Base-by-base conservation (phyloP, 1,139 yeast species). In the Kluyveromyces marxianus region DNA sequence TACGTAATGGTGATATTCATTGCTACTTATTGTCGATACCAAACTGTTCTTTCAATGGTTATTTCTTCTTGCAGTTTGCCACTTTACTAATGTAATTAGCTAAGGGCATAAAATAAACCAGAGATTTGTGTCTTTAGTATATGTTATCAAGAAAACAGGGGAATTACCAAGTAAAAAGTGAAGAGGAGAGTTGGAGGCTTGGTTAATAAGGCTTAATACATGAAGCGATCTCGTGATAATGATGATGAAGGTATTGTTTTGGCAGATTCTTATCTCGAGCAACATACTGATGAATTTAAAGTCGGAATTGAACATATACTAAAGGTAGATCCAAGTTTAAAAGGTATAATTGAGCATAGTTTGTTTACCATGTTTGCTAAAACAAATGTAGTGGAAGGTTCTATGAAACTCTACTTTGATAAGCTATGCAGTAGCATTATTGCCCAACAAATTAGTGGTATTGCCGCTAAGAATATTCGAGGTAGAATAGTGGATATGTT, bases 401-500 rank as follows among this genome's bases (percentile, higher is more conserved):
- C 53, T 8, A 48, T 59, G n/a, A 57, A 71, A 50, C 54, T 57
- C 52, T 58, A 72, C 60, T 69, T 70, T 55, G 62, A 67, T 62
- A 56, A 76, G 67, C 60, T 78, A 5, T 69, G 71, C 0, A 65
- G 74, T 42, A 72, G 77, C 7, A 75, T 88, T 5, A 75, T 86
- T 14, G 77, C 86, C 0, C 96, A 89, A 65, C 96, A 89, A 60
- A 82, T 89, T 4, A 83, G 92, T 53, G 96, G 96, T 1, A 74
- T 79, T 0, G 94, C 96, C 0, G 96, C 96, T 0, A 65, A 59
- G 8, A 72, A 90, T 1, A 83, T 89, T 34, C 72, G 75, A 46
- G 53, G 53, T 8, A 74, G 76, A 54, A 76, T 88, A 48, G 64
- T 67, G 8, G 71, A 62, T 0, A 55, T 69, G 14, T 74, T 67